Percentiles rank a stretch among this genome's conserved stretches.
phyloP scores from a whole-genome alignment of 2,329 filamentous ascomycete genomes.

The Curvularia hawaiiensis region DNA sequence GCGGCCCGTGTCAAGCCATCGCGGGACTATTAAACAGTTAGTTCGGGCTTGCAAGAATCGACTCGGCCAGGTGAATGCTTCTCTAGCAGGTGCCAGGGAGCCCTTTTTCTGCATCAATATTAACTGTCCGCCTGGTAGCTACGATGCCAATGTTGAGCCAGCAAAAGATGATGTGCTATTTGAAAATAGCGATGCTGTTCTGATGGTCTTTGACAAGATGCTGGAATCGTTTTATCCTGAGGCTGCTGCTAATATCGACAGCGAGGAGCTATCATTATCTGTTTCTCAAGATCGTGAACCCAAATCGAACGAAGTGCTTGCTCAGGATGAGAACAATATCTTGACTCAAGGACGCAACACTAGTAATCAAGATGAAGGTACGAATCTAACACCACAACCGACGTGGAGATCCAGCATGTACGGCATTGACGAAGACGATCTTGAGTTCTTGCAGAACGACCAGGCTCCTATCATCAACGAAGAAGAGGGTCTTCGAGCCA shows the following conservation, averaged over 20 bases:
- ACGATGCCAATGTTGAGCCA: constrained; percentile 75
- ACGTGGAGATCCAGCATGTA: constrained; percentile 49
- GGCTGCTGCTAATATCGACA: constrained; percentile 10
- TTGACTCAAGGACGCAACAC: constrained; percentile 1
- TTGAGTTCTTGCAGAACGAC: constrained; percentile 29
- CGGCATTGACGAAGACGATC: constrained; percentile 45
- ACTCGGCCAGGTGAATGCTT: constrained; percentile 44
- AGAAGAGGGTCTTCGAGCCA: constrained; percentile 39
- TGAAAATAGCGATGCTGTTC: constrained; percentile 56
- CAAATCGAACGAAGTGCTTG: not conserved
- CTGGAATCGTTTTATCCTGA: constrained; percentile 49
- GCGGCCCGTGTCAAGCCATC: constrained; percentile 63
- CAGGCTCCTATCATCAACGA: constrained; percentile 23
- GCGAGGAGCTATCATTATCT: constrained; percentile 4
- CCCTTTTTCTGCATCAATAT: constrained; percentile 70
- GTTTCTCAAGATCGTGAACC: not conserved
- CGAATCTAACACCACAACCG: not conserved
- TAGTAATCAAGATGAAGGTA: not conserved
- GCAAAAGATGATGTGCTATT: constrained; percentile 76
- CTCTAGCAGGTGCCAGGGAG: constrained; percentile 49
- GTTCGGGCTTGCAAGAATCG: constrained; percentile 58
- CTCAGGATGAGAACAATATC: not conserved
- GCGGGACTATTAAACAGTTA: constrained; percentile 66
- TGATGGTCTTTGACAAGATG: constrained; percentile 52
- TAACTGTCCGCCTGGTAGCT: constrained; percentile 63